A percentile compares a stretch with the other conserved stretches of the same genome.
These are phyloP conservation scores for Nitzschia inconspicua DNA, from an alignment of 108 stramenopile genomes.

Conservation along the genomic window DNA sequence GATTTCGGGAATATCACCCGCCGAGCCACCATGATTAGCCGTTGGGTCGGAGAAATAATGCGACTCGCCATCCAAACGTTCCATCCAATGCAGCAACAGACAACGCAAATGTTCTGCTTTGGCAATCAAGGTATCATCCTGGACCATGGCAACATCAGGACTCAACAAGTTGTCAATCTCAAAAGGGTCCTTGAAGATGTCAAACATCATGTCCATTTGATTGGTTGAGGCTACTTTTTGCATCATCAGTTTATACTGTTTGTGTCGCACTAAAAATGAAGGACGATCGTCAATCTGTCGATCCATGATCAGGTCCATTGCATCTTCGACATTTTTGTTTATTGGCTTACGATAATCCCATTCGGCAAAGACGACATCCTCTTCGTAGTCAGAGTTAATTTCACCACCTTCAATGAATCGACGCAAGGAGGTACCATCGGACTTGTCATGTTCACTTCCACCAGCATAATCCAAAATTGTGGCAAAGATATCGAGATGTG, in stretches of 20 bases:
- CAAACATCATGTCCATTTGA: constrained; percentile 9
- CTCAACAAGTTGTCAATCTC: constrained; percentile 14
- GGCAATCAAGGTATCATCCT: neutral
- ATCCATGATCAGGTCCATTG: neutral
- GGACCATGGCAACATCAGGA: neutral
- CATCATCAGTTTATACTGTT: constrained; percentile 2
- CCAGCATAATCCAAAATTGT: constrained; percentile 19
- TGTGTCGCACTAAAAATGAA: constrained; percentile 8
- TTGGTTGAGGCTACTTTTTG: neutral
- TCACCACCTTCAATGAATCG: neutral
- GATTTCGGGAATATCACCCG: neutral
- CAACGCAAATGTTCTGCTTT: constrained; percentile 22
- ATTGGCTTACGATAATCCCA: constrained; percentile 3
- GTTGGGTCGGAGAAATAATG: neutral
- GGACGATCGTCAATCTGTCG: neutral
- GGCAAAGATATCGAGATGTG: constrained; percentile 7
- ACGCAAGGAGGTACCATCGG: constrained; percentile 8
- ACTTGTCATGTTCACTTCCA: neutral
- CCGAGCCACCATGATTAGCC: neutral
- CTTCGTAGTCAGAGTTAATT: neutral
- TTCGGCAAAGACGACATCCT: constrained; percentile 2
- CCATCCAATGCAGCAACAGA: constrained; percentile 8
- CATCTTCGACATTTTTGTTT: neutral
- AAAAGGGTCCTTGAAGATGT: constrained; percentile 13
- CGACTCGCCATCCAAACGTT: neutral